Conservation (phyloP, 208 protist genomes). For the Trypanosoma lewisi region DNA sequence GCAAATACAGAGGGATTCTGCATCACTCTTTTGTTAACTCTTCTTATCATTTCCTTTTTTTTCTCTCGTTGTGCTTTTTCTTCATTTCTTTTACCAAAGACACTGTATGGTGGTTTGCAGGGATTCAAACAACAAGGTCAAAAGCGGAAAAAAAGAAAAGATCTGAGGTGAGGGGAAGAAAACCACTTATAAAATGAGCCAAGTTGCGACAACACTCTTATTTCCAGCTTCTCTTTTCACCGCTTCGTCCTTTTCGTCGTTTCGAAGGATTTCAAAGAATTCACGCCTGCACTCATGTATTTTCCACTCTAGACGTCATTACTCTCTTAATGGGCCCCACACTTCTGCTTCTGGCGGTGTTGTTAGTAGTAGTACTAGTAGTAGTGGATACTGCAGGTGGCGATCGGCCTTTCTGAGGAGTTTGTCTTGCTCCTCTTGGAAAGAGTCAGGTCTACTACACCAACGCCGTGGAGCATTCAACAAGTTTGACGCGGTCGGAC, state of each 20-base stretch:
- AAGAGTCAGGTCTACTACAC: not conserved
- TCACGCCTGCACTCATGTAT: not conserved
- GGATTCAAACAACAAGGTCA: too few relatives aligned
- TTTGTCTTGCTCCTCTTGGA: not conserved
- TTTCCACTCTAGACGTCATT: not conserved
- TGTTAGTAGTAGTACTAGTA: too few relatives aligned
- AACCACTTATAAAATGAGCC: too few relatives aligned
- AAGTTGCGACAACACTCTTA: not conserved
- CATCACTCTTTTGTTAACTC: too few relatives aligned
- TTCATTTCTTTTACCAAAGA: too few relatives aligned
- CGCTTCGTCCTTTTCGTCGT: not conserved
- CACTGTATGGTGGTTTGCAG: too few relatives aligned
- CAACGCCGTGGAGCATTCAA: slow-evolving; percentile 18
- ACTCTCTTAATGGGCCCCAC: not conserved
- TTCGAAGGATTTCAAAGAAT: not conserved
- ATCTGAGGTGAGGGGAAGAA: too few relatives aligned
- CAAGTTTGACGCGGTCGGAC: slow-evolving; percentile 28
- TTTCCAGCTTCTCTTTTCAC: not conserved
- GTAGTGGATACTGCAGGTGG: not conserved
- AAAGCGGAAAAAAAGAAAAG: too few relatives aligned
- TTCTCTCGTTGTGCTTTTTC: too few relatives aligned
- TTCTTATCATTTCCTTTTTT: too few relatives aligned
- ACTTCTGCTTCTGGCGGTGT: too few relatives aligned
- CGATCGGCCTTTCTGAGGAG: not conserved
- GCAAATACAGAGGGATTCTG: too few relatives aligned